These are phyloP conservation scores for Lepidium didymum DNA, from an alignment of 345 rosid species.

Conservation along the genomic window DNA sequence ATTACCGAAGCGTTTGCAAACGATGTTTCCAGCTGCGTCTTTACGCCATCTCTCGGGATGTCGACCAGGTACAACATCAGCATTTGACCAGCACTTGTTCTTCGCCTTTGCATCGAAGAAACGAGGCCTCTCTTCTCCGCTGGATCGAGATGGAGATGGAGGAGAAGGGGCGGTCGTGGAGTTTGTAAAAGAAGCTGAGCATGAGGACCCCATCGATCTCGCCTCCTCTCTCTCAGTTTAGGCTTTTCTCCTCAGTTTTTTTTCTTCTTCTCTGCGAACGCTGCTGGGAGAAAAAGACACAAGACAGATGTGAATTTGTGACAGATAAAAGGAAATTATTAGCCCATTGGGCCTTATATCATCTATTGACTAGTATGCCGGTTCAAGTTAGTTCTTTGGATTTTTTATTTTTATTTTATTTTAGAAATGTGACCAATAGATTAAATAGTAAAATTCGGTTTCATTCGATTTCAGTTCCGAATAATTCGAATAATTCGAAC, in stretches of 20 bases:
- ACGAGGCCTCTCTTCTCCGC: constrained; percentile 57
- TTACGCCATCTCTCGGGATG: constrained; percentile 97
- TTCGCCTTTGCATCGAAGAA: constrained; percentile 71
- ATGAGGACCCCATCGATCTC: constrained; percentile 17
- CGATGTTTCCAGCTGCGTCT: constrained; percentile 83
- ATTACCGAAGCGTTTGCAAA: constrained; percentile 84
- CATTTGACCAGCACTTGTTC: constrained; percentile 66
- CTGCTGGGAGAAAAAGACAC: too few species aligned
- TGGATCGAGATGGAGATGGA: constrained; percentile 21
- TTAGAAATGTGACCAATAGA: too few species aligned
- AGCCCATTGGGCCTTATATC: not conserved
- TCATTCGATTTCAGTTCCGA: too few species aligned
- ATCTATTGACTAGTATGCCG: too few species aligned
- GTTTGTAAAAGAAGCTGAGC: constrained; percentile 24
- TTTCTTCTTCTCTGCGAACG: not conserved
- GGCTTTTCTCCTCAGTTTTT: not conserved
- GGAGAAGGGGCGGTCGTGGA: constrained; percentile 7
- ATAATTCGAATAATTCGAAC: too few species aligned
- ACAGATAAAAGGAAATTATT: too few species aligned
- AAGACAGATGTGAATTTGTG: not conserved
- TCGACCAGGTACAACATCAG: constrained; percentile 67
- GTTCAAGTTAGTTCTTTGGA: too few species aligned
- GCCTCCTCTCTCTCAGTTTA: not conserved
- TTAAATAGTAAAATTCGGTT: too few species aligned
- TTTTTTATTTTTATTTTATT: too few species aligned